Conservation (phyloP, 176 grass and related monocot genomes). For the Carex pumila region DNA sequence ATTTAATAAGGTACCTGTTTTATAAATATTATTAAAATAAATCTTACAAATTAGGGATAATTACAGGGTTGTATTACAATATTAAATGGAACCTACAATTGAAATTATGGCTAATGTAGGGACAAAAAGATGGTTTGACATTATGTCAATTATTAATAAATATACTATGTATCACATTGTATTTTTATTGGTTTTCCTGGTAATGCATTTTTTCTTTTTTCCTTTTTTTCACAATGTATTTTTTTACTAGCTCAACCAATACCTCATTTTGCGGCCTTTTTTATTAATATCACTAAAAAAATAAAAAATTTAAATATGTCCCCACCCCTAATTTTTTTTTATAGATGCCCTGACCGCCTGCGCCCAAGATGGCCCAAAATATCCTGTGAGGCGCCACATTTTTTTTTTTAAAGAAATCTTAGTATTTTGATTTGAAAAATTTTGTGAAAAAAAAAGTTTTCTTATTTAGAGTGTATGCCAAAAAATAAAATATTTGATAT, state of each 20-base stretch:
- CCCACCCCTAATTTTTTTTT: no score
- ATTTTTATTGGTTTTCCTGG: background rate
- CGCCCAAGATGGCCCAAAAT: no score
- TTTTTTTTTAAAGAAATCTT: no score
- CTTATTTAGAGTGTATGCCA: no score
- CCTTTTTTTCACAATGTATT: background rate
- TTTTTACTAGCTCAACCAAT: background rate
- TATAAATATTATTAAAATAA: background rate
- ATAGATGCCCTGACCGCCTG: no score
- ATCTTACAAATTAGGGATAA: background rate
- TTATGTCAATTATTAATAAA: background rate
- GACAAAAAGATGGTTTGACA: background rate
- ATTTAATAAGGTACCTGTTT: background rate
- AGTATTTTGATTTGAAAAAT: no score
- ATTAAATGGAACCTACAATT: background rate
- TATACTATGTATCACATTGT: background rate
- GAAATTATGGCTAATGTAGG: background rate
- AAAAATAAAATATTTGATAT: no score
- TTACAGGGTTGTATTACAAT: background rate
- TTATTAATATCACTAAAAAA: no score
- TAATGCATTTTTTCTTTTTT: background rate
- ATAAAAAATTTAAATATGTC: no score
- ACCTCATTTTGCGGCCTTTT: no score
- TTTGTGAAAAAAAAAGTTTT: no score
- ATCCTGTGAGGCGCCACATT: no score